phyloP scores from a whole-genome alignment of 768 basidiomycete genomes.

The Russula sp. region DNA sequence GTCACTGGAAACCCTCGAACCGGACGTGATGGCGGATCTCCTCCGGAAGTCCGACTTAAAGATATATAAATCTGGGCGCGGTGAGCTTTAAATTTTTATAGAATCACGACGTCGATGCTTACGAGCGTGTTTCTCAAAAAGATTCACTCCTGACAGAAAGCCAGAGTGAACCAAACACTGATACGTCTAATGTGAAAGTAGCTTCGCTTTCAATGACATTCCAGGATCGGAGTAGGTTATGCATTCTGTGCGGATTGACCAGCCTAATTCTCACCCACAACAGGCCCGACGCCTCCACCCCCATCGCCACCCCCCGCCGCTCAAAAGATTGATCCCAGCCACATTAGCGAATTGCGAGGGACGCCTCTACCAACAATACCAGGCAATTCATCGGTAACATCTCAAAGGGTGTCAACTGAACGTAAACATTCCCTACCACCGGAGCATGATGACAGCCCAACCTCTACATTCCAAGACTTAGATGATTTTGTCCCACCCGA shows the following conservation, averaged over 20 bases:
- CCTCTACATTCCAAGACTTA: too few species aligned
- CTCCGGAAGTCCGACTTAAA: background rate
- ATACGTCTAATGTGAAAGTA: background rate
- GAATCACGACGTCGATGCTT: background rate
- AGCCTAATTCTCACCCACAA: too few species aligned
- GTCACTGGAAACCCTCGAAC: background rate
- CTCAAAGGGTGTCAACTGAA: too few species aligned
- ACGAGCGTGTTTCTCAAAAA: background rate
- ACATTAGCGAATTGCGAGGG: too few species aligned
- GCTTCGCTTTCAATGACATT: background rate
- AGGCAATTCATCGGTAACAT: too few species aligned
- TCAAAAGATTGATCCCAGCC: too few species aligned
- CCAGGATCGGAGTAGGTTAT: background rate
- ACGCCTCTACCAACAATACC: too few species aligned
- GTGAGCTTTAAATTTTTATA: background rate
- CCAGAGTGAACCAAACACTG: background rate
- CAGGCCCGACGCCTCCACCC: too few species aligned
- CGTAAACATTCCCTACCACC: too few species aligned
- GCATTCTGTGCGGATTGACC: background rate
- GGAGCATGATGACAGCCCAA: too few species aligned
- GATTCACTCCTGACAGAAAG: background rate
- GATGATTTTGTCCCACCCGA: too few species aligned
- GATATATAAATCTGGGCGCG: background rate
- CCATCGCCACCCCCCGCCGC: too few species aligned
- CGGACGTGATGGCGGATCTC: background rate